Evolutionary conservation across 1,284 basidiomycete species (phyloP).

Genomic region (Cryptococcus sp.): DNA sequence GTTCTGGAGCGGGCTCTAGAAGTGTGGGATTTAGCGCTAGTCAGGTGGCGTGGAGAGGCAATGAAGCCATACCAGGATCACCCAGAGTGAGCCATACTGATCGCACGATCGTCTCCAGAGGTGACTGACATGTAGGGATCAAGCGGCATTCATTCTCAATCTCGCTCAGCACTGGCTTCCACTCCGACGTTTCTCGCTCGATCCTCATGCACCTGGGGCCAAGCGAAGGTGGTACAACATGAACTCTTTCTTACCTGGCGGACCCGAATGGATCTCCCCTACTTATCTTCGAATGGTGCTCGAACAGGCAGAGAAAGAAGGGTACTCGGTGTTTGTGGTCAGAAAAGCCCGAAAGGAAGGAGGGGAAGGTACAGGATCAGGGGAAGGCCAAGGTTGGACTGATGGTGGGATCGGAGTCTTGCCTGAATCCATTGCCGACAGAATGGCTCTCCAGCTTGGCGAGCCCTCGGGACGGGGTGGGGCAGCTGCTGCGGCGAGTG

Average conservation of each 20-base stretch:
- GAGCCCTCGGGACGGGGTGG: constrained; percentile 29
- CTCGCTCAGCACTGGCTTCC: constrained; percentile 84
- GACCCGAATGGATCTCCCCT: constrained; percentile 76
- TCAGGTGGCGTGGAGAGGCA: constrained; percentile 77
- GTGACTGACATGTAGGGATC: constrained; percentile 53
- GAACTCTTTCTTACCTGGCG: constrained; percentile 64
- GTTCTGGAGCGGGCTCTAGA: constrained; percentile 58
- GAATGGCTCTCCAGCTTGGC: constrained; percentile 38
- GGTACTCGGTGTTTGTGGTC: constrained; percentile 85
- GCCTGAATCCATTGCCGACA: constrained; percentile 42
- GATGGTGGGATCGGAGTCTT: constrained; percentile 39
- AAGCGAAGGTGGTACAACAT: constrained; percentile 80
- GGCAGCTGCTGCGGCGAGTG: constrained; percentile 6
- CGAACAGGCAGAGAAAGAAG: constrained; percentile 79
- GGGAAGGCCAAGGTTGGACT: constrained; percentile 39
- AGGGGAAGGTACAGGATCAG: constrained; percentile 17
- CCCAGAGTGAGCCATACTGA: constrained; percentile 65
- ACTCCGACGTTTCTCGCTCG: constrained; percentile 63
- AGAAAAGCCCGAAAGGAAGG: constrained; percentile 32
- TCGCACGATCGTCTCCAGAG: neutral
- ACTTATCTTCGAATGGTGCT: constrained; percentile 80
- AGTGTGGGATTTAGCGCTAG: constrained; percentile 74
- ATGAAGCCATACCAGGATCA: constrained; percentile 69
- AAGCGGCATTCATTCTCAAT: constrained; percentile 85
- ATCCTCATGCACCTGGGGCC: constrained; percentile 26